Base-by-base conservation (phyloP, 306 rosid species). In the Fragaria nilgerrensis region DNA sequence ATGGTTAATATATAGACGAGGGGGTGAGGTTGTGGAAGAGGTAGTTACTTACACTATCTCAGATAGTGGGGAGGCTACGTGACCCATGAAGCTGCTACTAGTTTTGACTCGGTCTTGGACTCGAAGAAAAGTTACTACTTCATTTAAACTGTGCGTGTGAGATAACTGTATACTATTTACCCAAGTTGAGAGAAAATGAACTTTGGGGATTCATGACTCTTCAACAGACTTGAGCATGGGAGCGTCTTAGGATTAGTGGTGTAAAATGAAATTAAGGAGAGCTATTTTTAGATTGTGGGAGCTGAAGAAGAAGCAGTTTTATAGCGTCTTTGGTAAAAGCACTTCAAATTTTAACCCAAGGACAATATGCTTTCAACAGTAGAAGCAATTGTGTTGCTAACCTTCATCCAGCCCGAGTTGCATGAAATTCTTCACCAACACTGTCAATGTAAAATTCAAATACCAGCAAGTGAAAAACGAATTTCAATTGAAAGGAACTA, bases 31-130 rank as follows among this genome's bases (percentile, higher is more conserved):
- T 36, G 69, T 8, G 29, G 68, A 25, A 55, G 45, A 41, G 75
- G 62, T 11, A 32, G 75, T 36, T 65, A 36, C 25, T 70, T 58
- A 0, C 72, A 32, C 32, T 29, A 41, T n/a, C 61, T 23, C 25
- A 62, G 20, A 37, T 56, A 67, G 80, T 80, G 79, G 79, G 80
- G 55, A 27, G 66, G 66, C 72, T 37, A 75, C 59, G 47, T 69
- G 74, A 37, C 58, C 52, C 41, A 37, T 14, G 68, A 43, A 43
- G 75, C 34, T 16, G n/a, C 15, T 27, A 39, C 39, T 47, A 34
- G 3, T 49, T 52, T 12, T 66, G 70, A 43, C 78, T 20, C 14
- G 83, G 52, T 55, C 68, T 27, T 62, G 29, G 32, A 58, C 59
- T 8, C 3, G 7, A 20, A 20, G 9, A 49, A 50, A 50, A 53